These are phyloP conservation scores for Harringtonia aguacate DNA, from an alignment of 2,329 filamentous ascomycete genomes.

Conservation along the genomic window DNA sequence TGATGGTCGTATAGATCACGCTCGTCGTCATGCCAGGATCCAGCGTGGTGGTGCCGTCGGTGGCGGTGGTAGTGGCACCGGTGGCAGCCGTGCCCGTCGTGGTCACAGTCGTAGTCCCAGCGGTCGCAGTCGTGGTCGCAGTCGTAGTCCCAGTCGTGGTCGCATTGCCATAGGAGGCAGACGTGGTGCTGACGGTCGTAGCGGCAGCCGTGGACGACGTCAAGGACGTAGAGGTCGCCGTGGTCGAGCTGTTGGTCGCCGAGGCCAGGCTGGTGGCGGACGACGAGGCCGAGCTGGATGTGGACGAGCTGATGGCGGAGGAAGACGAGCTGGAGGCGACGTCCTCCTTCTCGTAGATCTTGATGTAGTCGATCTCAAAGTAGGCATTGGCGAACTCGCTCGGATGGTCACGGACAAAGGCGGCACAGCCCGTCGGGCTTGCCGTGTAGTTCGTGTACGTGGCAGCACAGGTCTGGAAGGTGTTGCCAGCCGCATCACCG, in stretches of 20 bases:
- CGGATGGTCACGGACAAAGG: conserved; percentile 27
- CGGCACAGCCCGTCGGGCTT: conserved; percentile 16
- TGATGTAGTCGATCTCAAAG: conserved; percentile 33
- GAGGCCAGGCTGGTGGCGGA: background rate
- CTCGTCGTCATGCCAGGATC: background rate
- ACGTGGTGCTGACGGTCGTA: conserved; percentile 1
- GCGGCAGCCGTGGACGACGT: conserved; percentile 21
- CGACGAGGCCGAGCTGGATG: background rate
- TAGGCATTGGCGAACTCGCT: conserved; percentile 24
- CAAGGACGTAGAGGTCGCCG: background rate
- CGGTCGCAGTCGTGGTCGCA: conserved; percentile 5
- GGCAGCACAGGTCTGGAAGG: conserved; percentile 11
- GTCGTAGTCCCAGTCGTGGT: conserved; percentile 1
- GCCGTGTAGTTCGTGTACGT: conserved; percentile 13
- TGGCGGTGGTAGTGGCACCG: background rate
- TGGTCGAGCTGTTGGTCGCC: background rate
- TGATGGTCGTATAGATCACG: conserved; percentile 6
- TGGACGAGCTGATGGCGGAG: background rate
- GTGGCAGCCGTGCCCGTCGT: background rate
- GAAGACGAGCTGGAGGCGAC: background rate
- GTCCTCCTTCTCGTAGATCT: conserved; percentile 17
- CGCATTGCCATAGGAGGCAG: background rate
- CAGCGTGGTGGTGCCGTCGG: background rate
- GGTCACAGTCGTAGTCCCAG: conserved; percentile 1
- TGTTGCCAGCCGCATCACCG: conserved; percentile 52